Conservation (phyloP, 2,329 filamentous ascomycete species). For the Cucurbitaria berberidis region DNA sequence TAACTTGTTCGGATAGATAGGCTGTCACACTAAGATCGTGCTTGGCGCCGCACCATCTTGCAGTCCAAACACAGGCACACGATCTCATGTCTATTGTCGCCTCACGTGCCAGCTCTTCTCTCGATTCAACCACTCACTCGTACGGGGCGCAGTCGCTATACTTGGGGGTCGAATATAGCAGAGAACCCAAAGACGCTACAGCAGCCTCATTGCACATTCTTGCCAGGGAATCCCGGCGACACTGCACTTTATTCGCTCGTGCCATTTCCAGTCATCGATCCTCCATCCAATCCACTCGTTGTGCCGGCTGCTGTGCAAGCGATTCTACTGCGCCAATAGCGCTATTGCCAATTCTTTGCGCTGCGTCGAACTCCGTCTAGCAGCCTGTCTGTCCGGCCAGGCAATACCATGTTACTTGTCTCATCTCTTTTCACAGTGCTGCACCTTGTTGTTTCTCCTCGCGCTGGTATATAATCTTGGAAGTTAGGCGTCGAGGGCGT, state of each 20-base stretch:
- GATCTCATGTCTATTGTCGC: neutral
- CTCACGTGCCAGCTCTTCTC: neutral
- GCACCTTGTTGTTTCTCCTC: constrained; percentile 4
- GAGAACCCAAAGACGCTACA: constrained; percentile 1
- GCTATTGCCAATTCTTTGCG: constrained; percentile 7
- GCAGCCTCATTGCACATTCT: constrained; percentile 5
- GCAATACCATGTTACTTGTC: constrained; percentile 24
- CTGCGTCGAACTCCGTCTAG: constrained; percentile 12
- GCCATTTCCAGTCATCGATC: constrained; percentile 9
- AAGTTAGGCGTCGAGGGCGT: constrained; percentile 10
- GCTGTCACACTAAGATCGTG: constrained; percentile 1
- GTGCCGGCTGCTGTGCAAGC: constrained; percentile 15
- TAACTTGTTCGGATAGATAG: neutral
- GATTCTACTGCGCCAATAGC: constrained; percentile 14
- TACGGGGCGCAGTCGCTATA: neutral
- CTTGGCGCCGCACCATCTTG: neutral
- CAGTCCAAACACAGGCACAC: neutral
- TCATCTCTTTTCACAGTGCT: constrained; percentile 11
- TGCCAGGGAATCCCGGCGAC: constrained; percentile 17
- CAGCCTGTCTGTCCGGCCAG: constrained; percentile 17
- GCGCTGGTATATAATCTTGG: too few relatives aligned
- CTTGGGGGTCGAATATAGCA: neutral
- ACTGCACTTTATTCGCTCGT: constrained; percentile 16
- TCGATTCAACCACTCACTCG: neutral
- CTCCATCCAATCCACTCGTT: constrained; percentile 14